Percentiles rank a stretch among this genome's conserved stretches.
phyloP scores from a whole-genome alignment of 2,329 filamentous ascomycete species.

The Blastomyces percursus region DNA sequence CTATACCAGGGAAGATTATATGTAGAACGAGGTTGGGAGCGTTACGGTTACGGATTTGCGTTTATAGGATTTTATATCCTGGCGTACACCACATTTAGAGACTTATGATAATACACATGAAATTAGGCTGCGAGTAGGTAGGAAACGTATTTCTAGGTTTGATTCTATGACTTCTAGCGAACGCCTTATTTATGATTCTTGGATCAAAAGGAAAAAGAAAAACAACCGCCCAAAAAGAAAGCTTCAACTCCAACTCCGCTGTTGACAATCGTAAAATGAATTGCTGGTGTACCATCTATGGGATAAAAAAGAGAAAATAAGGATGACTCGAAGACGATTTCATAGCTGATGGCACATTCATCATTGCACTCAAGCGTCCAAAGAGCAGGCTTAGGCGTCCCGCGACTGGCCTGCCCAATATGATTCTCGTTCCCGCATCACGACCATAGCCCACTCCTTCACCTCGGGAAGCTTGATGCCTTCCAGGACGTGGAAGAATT shows the following conservation, averaged over 20 bases:
- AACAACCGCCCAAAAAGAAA: neutral
- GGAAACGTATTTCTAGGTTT: neutral
- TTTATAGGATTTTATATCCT: neutral
- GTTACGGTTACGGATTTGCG: neutral
- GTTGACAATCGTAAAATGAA: neutral
- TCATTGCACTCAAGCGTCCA: neutral
- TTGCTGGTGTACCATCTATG: neutral
- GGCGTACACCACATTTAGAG: neutral
- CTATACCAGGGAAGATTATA: neutral
- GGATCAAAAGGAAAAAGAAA: neutral
- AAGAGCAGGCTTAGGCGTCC: constrained; percentile 6
- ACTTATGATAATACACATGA: neutral
- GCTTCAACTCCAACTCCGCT: neutral
- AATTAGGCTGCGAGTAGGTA: too few species aligned
- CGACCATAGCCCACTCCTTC: constrained; percentile 63
- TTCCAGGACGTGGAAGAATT: constrained; percentile 71
- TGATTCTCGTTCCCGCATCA: constrained; percentile 62
- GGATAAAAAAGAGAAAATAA: neutral
- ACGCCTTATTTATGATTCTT: neutral
- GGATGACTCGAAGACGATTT: neutral
- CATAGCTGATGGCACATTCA: neutral
- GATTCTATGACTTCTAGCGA: neutral
- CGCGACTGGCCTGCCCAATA: constrained; percentile 52
- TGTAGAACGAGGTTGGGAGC: neutral
- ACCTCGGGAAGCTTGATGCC: constrained; percentile 67